Conservation (phyloP, 1,284 basidiomycete genomes). For the Tausonia pullulans region DNA sequence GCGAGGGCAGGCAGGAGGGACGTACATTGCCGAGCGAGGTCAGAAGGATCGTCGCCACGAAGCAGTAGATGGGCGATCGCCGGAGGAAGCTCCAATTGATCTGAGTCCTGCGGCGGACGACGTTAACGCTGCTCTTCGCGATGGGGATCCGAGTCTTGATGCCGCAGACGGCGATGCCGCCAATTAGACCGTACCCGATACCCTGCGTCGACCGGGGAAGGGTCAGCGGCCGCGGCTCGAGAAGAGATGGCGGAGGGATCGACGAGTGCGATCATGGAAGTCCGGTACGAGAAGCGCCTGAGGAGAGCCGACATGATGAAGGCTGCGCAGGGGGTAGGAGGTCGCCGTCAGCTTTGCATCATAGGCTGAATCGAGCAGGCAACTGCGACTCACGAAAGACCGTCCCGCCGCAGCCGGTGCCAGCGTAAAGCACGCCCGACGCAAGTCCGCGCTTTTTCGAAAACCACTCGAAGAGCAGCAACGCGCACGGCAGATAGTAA, state of each 20-base stretch:
- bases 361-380: no score
- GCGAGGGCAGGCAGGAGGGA: constrained; percentile 31
- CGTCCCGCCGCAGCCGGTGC: constrained; percentile 19
- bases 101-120: not conserved
- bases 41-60: constrained; percentile 26
- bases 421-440: constrained; percentile 32
- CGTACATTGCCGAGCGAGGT: constrained; percentile 32
- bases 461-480: constrained; percentile 35
- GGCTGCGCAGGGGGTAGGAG: constrained; percentile 30
- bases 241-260: not conserved
- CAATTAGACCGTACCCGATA: constrained; percentile 25
- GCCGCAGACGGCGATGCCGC: constrained; percentile 24
- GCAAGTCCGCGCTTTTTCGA: constrained; percentile 29
- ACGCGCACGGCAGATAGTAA: constrained; percentile 31
- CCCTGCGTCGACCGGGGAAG: no score
- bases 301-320: constrained; percentile 30
- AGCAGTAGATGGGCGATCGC: constrained; percentile 25
- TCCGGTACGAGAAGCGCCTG: constrained; percentile 31
- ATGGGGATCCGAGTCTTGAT: constrained; percentile 31
- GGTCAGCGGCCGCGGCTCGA: not conserved
- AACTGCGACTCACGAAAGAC: no score
- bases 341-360: constrained; percentile 34
- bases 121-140: not conserved
- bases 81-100: constrained; percentile 25
- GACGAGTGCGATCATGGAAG: constrained; percentile 30